These are phyloP conservation scores for Raphanus sativus DNA, from an alignment of 345 rosid genomes.

Conservation along the genomic window DNA sequence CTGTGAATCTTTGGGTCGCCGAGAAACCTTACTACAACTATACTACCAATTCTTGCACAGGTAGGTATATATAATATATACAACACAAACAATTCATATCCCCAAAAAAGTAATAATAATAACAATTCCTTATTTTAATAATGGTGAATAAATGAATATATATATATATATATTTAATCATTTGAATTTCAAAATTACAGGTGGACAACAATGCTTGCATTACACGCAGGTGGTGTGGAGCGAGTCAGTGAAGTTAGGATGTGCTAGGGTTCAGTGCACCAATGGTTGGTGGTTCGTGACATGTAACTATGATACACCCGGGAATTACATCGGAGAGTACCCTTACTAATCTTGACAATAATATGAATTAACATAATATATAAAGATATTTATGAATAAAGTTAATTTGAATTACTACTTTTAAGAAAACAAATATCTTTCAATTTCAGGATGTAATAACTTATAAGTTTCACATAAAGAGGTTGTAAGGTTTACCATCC, in stretches of 20 bases:
- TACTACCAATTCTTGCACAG: slow-evolving; percentile 44
- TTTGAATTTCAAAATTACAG: neutral
- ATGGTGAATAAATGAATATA: too few relatives aligned
- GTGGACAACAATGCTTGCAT: slow-evolving; percentile 51
- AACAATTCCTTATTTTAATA: neutral
- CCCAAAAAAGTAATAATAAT: too few relatives aligned
- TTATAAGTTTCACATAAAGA: neutral
- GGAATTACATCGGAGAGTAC: slow-evolving; percentile 44
- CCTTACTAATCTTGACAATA: slow-evolving; percentile 26
- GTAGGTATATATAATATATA: neutral
- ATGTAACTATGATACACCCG: slow-evolving; percentile 60
- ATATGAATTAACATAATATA: neutral
- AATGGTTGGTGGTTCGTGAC: slow-evolving; percentile 49
- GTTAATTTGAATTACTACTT: neutral
- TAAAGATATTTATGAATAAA: neutral
- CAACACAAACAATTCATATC: neutral
- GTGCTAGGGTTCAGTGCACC: slow-evolving; percentile 64
- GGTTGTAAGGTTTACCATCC: slow-evolving; percentile 5
- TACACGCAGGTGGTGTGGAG: slow-evolving; percentile 82
- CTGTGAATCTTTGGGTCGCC: slow-evolving; percentile 55
- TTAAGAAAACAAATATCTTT: neutral
- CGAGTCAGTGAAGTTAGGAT: slow-evolving; percentile 50
- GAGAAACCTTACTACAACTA: slow-evolving; percentile 54
- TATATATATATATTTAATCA: neutral
- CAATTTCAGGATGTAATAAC: neutral